Conservation (phyloP, 805 yeast genomes). For the Torulaspora gathmanii region DNA sequence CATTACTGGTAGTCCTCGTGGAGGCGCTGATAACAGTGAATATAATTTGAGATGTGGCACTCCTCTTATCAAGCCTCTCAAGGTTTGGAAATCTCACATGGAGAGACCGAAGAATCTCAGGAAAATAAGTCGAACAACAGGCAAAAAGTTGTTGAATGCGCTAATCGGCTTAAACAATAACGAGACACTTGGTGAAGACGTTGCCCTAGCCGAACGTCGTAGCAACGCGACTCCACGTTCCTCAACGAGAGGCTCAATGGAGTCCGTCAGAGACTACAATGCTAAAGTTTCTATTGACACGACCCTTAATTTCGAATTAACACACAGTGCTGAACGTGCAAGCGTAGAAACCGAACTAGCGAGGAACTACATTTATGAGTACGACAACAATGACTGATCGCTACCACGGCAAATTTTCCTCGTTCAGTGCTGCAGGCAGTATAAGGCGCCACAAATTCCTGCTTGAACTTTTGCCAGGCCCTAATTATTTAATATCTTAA, state of each 20-base stretch:
- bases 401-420: neutral
- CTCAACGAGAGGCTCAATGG: neutral
- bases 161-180: conserved; percentile 2
- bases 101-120: conserved; percentile 9
- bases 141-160: conserved; percentile 1
- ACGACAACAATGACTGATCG: conserved; percentile 5
- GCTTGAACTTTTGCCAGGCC: no score
- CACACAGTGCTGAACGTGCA: conserved; percentile 9
- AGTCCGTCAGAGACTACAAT: neutral
- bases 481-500: no score
- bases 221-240: neutral
- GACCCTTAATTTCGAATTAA: neutral
- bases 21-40: neutral
- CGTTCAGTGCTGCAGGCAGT: no score
- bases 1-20: conserved; percentile 1
- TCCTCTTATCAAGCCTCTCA: conserved; percentile 7
- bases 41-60: neutral
- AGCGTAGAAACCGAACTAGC: conserved; percentile 32
- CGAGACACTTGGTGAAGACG: neutral
- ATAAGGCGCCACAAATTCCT: no score
- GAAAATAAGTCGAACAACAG: conserved; percentile 7
- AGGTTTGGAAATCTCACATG: conserved; percentile 15
- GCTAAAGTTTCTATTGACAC: neutral
- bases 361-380: conserved; percentile 30
- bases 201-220: neutral